Conservation (phyloP, 225 moss, liverwort and hornwort genomes). For the Neckera pumila region DNA sequence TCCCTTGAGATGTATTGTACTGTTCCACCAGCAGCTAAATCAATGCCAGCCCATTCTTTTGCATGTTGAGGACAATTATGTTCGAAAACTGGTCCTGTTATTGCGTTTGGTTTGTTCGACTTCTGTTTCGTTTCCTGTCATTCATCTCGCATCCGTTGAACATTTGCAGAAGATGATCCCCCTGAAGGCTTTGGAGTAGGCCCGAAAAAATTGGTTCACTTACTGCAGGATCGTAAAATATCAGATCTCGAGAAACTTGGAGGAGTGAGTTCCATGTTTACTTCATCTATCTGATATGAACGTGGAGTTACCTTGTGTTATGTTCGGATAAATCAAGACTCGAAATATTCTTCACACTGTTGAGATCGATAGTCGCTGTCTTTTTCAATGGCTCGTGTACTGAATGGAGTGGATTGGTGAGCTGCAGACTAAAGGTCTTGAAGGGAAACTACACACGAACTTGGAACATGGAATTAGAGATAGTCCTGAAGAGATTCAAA, state of each 20-base stretch:
- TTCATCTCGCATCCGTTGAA: neutral
- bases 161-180: slow-evolving; percentile 22
- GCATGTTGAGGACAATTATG: neutral
- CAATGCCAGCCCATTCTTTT: neutral
- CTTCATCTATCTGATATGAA: neutral
- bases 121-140: neutral
- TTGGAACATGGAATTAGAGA: slow-evolving; percentile 57
- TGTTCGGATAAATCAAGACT: neutral
- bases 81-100: neutral
- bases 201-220: slow-evolving; percentile 25
- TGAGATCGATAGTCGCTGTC: neutral
- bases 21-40: neutral
- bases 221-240: slow-evolving; percentile 51
- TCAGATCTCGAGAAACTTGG: slow-evolving; percentile 46
- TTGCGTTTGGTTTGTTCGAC: neutral
- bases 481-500: slow-evolving; percentile 30
- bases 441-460: slow-evolving; percentile 37
- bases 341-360: neutral
- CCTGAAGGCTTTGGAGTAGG: slow-evolving; percentile 67
- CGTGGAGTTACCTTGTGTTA: neutral
- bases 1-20: neutral
- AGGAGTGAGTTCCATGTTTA: slow-evolving; percentile 41
- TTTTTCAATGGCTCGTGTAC: neutral
- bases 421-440: slow-evolving; percentile 40
- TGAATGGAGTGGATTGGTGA: neutral